Evolutionary conservation across 2,329 filamentous ascomycete species (phyloP).

Genomic region (Dothiorella sarmentorum): DNA sequence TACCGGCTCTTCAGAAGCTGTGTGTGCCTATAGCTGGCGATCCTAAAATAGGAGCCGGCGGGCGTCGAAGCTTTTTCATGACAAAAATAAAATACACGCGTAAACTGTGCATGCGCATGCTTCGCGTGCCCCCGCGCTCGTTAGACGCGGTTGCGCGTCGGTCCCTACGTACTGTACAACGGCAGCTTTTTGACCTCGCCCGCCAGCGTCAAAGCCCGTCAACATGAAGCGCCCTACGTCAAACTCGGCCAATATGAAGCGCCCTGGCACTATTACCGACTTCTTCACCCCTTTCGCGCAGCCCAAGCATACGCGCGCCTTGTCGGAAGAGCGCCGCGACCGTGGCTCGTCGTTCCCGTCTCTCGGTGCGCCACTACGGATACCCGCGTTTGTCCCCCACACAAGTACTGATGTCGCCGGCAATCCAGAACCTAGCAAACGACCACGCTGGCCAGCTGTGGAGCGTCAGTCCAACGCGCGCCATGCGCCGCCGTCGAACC

Average conservation of each 20-base stretch:
- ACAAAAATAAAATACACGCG: too few species aligned
- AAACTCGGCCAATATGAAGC: constrained; percentile 12
- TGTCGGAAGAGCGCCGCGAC: constrained; percentile 2
- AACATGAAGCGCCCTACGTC: too few species aligned
- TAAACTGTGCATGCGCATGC: too few species aligned
- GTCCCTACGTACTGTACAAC: not conserved
- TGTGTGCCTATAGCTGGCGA: too few species aligned
- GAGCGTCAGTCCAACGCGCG: not conserved
- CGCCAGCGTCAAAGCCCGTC: too few species aligned
- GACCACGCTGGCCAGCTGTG: not conserved
- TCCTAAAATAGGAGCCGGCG: constrained; percentile 1
- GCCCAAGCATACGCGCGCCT: constrained; percentile 28
- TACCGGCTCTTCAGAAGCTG: too few species aligned
- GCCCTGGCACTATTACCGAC: constrained; percentile 39
- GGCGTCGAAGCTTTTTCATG: constrained; percentile 3
- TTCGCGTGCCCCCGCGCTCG: not conserved
- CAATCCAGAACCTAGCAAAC: not conserved
- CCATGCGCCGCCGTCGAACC: not conserved
- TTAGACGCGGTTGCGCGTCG: not conserved
- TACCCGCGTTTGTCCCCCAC: not conserved
- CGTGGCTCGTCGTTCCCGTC: constrained; percentile 4
- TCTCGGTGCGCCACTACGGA: not conserved
- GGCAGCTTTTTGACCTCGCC: not conserved
- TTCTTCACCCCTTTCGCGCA: constrained; percentile 43
- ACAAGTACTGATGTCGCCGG: not conserved